Evolutionary conservation across 345 rosid species (phyloP), one percentile per base, ranked within the genome.

Genomic region (Corchorus olitorius): DNA sequence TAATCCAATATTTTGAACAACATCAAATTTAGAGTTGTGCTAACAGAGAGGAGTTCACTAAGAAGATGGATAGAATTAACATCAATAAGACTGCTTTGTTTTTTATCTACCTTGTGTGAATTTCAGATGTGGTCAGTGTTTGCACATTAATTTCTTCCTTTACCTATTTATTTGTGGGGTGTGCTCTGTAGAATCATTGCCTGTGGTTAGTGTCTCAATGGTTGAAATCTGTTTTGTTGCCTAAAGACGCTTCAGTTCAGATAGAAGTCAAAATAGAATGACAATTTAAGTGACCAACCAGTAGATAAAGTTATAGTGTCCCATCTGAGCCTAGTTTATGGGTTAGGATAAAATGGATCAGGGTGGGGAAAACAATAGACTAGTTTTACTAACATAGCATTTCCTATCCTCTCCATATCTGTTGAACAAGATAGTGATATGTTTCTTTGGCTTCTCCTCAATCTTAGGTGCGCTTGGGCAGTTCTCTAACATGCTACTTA

Each of bases 401-500:
- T 77, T 39, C 37, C 15, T 46, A 9, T 63, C 19, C 43, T 65
- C 53, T 19, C 52, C 63, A 8, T 43, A 77, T 33, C 11, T 75
- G 50, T 75, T 79, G 34, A 35, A 39, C 74, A 33, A 20, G 74
- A 19, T 68, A 73, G 73, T 83, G 77, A 77, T 60, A 56, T 49
- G 34, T 65, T 75, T 58, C 53, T 64, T 65, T 80, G 81, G 56
- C 73, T 82, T 72, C 74, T 80, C 61, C 78, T 77, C 33, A 41
- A 79, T 83, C 75, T 59, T 78, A 95, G 98, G 93, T 76, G 78
- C 87, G 61, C 45, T 88, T 56, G 86, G 87, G 75, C 81, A 82
- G 74, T 89, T 95, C 73, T 75, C 99, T 64, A 89, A 74, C 70
- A 75, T 85, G 59, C 63, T 85, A 83, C 60, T 86, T 71, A 85